phyloP scores from a whole-genome alignment of 495 filamentous ascomycete genomes.

The Hypoxylon trugodes region DNA sequence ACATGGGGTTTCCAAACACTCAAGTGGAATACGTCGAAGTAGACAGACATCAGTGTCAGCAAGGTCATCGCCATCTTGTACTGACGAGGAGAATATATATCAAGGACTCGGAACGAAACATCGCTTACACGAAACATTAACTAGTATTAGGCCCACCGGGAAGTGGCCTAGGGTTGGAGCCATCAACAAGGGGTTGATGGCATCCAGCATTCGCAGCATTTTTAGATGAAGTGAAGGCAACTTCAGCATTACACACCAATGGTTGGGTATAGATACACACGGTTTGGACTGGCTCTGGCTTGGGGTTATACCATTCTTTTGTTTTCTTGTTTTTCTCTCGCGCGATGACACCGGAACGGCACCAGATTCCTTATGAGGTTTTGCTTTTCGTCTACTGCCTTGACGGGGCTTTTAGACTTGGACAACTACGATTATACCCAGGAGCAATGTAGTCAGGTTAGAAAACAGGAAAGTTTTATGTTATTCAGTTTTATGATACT shows the following conservation, averaged over 20 bases:
- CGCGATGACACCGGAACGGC: constrained; percentile 23
- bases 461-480: constrained; percentile 20
- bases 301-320: constrained; percentile 41
- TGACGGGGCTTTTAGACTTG: constrained; percentile 17
- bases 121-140: constrained; percentile 36
- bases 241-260: constrained; percentile 27
- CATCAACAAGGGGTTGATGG: constrained; percentile 50
- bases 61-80: constrained; percentile 34
- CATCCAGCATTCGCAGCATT: constrained; percentile 52
- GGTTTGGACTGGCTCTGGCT: constrained; percentile 34
- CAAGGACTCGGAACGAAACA: constrained; percentile 29
- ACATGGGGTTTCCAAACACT: constrained; percentile 16
- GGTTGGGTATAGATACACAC: constrained; percentile 37
- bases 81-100: constrained; percentile 43
- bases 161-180: constrained; percentile 47
- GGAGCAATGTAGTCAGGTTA: constrained; percentile 30
- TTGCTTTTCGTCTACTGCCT: constrained; percentile 24
- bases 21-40: constrained; percentile 15
- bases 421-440: constrained; percentile 36
- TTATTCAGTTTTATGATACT: constrained; percentile 1
- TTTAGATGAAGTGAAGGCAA: constrained; percentile 48
- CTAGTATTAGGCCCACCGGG: constrained; percentile 35
- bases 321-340: constrained; percentile 12
- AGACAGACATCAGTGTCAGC: constrained; percentile 29
- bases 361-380: constrained; percentile 13